Base-by-base conservation (phyloP, 2,329 filamentous ascomycete genomes). In the Arthroderma sp. region DNA sequence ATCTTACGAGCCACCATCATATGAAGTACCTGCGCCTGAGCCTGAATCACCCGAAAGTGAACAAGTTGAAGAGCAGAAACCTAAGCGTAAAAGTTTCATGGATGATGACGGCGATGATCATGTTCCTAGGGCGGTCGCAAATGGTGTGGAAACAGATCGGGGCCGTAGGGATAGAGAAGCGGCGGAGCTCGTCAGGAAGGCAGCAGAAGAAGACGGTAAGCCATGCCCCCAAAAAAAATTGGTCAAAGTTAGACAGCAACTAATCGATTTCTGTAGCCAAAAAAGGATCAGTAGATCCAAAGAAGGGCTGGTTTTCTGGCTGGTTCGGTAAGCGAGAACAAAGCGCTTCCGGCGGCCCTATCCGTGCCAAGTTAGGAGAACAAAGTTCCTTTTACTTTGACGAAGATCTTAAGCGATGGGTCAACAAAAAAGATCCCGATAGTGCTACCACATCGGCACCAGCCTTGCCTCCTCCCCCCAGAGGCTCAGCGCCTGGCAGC, bases 361-460 rank as follows among this genome's bases (percentile, higher is more conserved):
- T 96, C 70, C 84, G 82, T 64, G 93, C 94, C 61, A 98, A 98
- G 67, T 81, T 98, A 7, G 94, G 61, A 91, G 94, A 98, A 71
- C 83, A 93, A 67, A 95, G 83, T 70, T 89, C 84, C 49, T 96
- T 98, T 71, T 86, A 91, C 63, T 98, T 93, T 66, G 93, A 98
- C 67, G 87, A 90, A 1, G 88, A 96, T n/a, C 80, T 95, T 55
- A 94, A 95, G 76, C 90, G 93, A 69, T 98, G 94, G 94, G 79
- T 98, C 69, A 97, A 98, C 76, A 96, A 96, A 77, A 96, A 95
- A 69, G 82, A 83, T 9, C 85, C 85, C 11, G 76, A 75, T 13
- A 80, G 81, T 6, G 84, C 86, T 56, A 81, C 80, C 31, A 69
- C 77, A 23, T 72, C 75, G n/a, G 68, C 76, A 25, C 74, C 76